These are phyloP conservation scores for Nicotiana tomentosiformis DNA, from an alignment of 257 asterid genomes.

Conservation along the genomic window DNA sequence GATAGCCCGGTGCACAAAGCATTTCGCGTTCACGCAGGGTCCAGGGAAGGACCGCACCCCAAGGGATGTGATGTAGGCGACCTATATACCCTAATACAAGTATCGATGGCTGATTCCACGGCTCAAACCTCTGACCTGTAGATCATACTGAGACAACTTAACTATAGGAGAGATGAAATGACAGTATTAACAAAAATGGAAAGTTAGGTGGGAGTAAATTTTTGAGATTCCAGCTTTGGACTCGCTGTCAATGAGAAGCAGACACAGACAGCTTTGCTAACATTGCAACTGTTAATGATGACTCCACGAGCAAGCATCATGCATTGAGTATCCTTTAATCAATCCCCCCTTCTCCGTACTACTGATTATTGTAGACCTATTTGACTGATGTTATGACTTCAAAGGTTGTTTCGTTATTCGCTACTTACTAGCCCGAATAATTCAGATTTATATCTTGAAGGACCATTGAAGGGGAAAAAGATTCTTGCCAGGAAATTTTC, in stretches of 20 bases:
- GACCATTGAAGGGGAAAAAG: too few relatives aligned
- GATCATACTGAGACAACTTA: too few relatives aligned
- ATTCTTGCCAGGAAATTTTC: too few relatives aligned
- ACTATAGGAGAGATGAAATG: neutral
- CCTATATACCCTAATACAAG: too few relatives aligned
- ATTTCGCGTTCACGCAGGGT: accelerated
- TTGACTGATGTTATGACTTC: neutral
- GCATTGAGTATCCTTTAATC: neutral
- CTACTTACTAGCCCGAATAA: too few relatives aligned
- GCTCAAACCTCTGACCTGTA: too few relatives aligned
- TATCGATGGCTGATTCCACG: accelerated
- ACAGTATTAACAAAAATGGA: neutral
- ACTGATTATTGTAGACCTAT: neutral
- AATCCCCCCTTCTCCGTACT: neutral
- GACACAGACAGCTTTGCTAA: neutral
- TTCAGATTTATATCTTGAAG: too few relatives aligned
- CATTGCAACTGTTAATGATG: neutral
- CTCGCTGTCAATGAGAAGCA: neutral
- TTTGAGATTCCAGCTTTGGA: neutral
- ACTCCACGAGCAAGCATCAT: neutral
- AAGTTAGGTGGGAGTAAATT: neutral
- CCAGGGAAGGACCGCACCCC: too few relatives aligned
- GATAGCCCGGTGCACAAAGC: too few relatives aligned
- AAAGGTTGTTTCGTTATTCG: neutral
- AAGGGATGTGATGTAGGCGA: too few relatives aligned